Percentiles rank a stretch among this genome's conserved stretches.
These are phyloP conservation scores for Cladosporium sp. DNA, from an alignment of 2,329 filamentous ascomycete species.

Conservation along the genomic window DNA sequence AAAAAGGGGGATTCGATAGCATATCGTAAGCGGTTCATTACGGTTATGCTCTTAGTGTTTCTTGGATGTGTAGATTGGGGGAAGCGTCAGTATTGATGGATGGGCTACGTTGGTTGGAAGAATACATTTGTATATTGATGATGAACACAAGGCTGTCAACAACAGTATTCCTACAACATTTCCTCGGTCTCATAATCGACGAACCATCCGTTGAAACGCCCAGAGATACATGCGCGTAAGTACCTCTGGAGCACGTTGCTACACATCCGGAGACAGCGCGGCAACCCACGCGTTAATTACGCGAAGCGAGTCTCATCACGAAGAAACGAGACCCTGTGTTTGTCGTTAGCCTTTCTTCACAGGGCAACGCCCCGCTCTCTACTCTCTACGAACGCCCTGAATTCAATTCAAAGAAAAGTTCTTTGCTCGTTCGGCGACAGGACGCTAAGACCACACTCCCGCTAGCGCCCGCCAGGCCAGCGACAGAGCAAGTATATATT, in stretches of 20 bases:
- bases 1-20: not conserved
- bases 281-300: not conserved
- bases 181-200: too few species aligned
- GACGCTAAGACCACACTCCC: not conserved
- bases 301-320: not conserved
- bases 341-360: not conserved
- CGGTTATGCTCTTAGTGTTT: not conserved
- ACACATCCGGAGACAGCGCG: not conserved
- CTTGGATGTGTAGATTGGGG: not conserved
- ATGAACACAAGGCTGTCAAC: not conserved
- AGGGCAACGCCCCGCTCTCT: not conserved
- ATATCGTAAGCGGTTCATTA: not conserved
- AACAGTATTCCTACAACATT: too few species aligned
- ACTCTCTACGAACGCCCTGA: not conserved
- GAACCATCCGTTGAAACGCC: too few species aligned
- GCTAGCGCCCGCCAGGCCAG: not conserved
- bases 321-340: not conserved
- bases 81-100: not conserved
- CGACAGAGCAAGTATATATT: constrained; percentile 6
- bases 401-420: not conserved
- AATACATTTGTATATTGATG: not conserved
- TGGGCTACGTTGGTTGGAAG: not conserved
- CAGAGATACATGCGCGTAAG: not conserved
- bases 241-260: not conserved
- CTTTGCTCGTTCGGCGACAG: not conserved